Conservation (phyloP, 352 stramenopile genomes). For the Globisporangium uncinulatum region DNA sequence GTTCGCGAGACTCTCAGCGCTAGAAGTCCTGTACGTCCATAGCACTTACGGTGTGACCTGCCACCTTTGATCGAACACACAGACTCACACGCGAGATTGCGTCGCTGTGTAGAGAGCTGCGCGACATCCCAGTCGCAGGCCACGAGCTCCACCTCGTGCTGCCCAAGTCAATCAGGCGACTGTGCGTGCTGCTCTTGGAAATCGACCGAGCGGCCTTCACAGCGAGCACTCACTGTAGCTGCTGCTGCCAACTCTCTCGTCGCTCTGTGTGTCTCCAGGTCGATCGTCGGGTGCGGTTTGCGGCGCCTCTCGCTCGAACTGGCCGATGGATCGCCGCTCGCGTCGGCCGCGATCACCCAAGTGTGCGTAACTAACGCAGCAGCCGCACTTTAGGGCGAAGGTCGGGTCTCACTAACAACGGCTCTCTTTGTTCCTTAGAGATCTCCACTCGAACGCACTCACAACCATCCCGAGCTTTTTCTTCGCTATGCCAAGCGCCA, state of each 20-base stretch:
- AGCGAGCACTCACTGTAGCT: too few relatives aligned
- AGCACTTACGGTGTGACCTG: neutral
- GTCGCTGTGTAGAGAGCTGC: constrained; percentile 26
- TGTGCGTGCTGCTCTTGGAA: constrained; percentile 18
- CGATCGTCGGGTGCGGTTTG: constrained; percentile 36
- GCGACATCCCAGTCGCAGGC: constrained; percentile 30
- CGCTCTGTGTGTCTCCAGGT: constrained; percentile 8
- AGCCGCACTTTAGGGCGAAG: neutral
- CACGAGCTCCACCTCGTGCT: constrained; percentile 33
- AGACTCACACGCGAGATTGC: constrained; percentile 1
- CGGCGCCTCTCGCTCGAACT: constrained; percentile 37
- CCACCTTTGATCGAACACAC: neutral
- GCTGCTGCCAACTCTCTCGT: neutral
- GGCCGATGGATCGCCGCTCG: constrained; percentile 16
- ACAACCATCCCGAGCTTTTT: constrained; percentile 21
- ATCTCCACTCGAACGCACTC: constrained; percentile 40
- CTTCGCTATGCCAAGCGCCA: constrained; percentile 12
- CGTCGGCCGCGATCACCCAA: constrained; percentile 17
- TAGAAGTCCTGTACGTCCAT: constrained; percentile 39
- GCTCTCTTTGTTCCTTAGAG: constrained; percentile 15
- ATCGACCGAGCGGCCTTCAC: neutral
- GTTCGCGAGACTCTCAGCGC: constrained; percentile 28
- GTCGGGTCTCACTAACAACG: neutral
- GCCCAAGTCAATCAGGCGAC: constrained; percentile 34
- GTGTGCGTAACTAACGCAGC: constrained; percentile 18